Evolutionary conservation across 345 rosid species (phyloP), one percentile per base, ranked within the genome.

Genomic region (Citrus maxima): DNA sequence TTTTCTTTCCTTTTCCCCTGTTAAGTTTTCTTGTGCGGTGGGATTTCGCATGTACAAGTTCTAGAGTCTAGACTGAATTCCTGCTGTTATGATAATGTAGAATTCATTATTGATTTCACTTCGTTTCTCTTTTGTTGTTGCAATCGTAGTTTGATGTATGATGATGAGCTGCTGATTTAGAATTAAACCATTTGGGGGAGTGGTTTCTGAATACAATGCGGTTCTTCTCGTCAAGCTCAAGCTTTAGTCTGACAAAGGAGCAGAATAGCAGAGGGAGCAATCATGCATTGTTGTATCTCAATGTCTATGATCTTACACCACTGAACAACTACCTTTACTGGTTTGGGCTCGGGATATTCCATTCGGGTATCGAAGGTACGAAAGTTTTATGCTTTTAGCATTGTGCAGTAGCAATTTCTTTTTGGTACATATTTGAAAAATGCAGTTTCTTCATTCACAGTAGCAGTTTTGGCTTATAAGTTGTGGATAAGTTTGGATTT

Each of bases 271-370:
- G 75, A 27, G 89, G 85, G 73, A 66, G 84, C 68, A 79, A 56
- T 76, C 76, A 80, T 21, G 73, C 87, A 4, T 82, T 84, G 28
- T 79, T 95, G 59, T 92, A 88, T 87, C 96, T 95, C 63, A 96
- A 96, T 75, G 93, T 96, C 35, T 96, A 96, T 83, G 99, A 96
- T 83, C 97, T 96, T 76, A 90, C 97, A n/a, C 94, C 98, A 62
- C 84, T 93, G 74, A 96, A 96, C 87, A 87, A 93, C 89, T 92
- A 96, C 81, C 91, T 92, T 79, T 96, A 90, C 82, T 91, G 94
- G 94, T 85, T 93, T 5, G 98, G 99, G 22, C 93, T 93, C 19
- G 99, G 99, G 74, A 89, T 96, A 70, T 96, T 93, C 82, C 99
- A 96, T 88, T 93, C 99, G 0, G 98, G 98, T 2, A 89, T 96